These are phyloP conservation scores for Colletotrichum brevisporum DNA, from an alignment of 2,329 filamentous ascomycete species.

Conservation along the genomic window DNA sequence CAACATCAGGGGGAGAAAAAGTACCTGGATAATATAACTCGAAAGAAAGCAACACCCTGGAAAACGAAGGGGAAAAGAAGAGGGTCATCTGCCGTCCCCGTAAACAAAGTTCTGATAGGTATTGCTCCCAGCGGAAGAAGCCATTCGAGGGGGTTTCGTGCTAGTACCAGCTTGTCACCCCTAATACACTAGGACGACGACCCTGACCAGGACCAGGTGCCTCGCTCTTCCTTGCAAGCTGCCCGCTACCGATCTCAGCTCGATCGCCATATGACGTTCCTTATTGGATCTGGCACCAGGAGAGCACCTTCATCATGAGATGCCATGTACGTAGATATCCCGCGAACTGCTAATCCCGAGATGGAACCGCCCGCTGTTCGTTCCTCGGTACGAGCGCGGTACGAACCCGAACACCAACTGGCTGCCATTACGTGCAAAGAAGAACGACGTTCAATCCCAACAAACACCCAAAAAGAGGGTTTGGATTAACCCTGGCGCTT, in stretches of 20 bases:
- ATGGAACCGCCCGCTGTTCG: too few species aligned
- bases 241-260: constrained; percentile 8
- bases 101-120: constrained; percentile 34
- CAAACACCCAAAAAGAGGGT: neutral
- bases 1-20: neutral
- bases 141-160: neutral
- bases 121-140: constrained; percentile 3
- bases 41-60: neutral
- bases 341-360: too few species aligned
- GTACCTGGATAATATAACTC: too few species aligned
- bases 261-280: constrained; percentile 21
- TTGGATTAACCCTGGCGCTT: neutral
- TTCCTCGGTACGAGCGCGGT: too few species aligned
- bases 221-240: constrained; percentile 11
- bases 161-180: neutral
- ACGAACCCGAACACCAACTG: too few species aligned
- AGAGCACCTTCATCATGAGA: neutral
- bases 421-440: neutral
- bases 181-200: too few species aligned
- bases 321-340: too few species aligned
- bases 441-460: constrained; percentile 12
- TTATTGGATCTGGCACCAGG: constrained; percentile 10
- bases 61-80: constrained; percentile 1
- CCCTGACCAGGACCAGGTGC: too few species aligned
- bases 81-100: neutral